phyloP scores from a whole-genome alignment of 2,329 filamentous ascomycete genomes.

The Scopulariopsis brevicaulis region DNA sequence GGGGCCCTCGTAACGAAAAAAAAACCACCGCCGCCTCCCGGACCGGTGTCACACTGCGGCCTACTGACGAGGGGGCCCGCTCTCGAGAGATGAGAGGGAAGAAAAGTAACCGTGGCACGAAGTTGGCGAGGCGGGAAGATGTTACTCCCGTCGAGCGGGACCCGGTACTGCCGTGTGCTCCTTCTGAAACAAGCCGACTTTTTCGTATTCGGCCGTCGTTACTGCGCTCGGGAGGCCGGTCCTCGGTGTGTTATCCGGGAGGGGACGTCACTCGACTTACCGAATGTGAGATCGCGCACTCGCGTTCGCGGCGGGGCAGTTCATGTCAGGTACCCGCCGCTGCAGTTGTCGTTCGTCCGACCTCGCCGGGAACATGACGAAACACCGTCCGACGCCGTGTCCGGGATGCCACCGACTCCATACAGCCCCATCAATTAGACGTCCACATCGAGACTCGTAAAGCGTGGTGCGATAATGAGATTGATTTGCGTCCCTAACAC shows the following conservation, averaged over 20 bases:
- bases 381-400: neutral
- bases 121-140: neutral
- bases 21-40: neutral
- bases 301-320: neutral
- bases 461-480: neutral
- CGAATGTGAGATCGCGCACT: neutral
- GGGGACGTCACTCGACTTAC: neutral
- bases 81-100: neutral
- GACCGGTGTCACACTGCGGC: neutral
- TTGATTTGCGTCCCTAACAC: neutral
- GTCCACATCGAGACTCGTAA: neutral
- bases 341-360: neutral
- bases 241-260: neutral
- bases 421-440: neutral
- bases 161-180: neutral
- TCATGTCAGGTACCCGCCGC: neutral
- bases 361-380: neutral
- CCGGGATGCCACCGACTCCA: neutral
- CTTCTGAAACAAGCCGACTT: neutral
- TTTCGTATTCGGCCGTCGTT: neutral
- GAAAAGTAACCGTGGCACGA: neutral
- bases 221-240: neutral
- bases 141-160: slow-evolving; percentile 1
- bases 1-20: neutral
- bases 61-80: neutral